Evolutionary conservation across 2,329 filamentous ascomycete species (phyloP).

Genomic region (Paraphaeosphaeria sporulosa): DNA sequence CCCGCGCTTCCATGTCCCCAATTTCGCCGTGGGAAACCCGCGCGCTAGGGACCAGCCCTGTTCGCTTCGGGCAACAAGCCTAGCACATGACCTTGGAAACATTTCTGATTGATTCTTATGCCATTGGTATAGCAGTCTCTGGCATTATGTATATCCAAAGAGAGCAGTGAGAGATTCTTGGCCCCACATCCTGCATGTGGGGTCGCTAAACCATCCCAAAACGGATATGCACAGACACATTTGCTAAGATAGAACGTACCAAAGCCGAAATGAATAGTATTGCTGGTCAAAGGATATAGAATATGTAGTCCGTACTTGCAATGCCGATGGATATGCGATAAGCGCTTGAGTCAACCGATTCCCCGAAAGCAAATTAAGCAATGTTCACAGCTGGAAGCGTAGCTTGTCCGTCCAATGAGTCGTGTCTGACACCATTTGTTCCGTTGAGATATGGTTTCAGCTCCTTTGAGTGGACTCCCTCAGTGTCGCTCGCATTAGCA

Average conservation of each 20-base stretch:
- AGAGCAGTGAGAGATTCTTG: constrained; percentile 2
- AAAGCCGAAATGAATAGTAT: neutral
- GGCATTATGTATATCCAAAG: constrained; percentile 25
- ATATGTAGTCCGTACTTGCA: constrained; percentile 16
- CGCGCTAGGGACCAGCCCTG: constrained; percentile 6
- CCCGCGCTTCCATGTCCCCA: constrained; percentile 34
- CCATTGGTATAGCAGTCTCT: constrained; percentile 16
- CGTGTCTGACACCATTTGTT: constrained; percentile 15
- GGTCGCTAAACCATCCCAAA: constrained; percentile 22
- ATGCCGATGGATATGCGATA: neutral
- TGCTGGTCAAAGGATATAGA: constrained; percentile 21
- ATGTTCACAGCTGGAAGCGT: constrained; percentile 20
- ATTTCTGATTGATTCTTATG: constrained; percentile 23
- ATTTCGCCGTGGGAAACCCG: constrained; percentile 13
- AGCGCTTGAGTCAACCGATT: neutral
- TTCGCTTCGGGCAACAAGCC: constrained; percentile 11
- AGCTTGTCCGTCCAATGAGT: constrained; percentile 6
- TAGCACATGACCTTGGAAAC: constrained; percentile 18
- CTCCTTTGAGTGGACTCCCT: constrained; percentile 41
- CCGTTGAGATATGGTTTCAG: constrained; percentile 31
- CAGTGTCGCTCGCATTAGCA: constrained; percentile 37
- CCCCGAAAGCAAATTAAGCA: neutral
- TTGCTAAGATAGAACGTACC: neutral
- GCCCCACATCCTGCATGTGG: constrained; percentile 43
- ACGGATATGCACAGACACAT: constrained; percentile 22